phyloP scores from a whole-genome alignment of 2,329 filamentous ascomycete species.

The Colletotrichum lentis region DNA sequence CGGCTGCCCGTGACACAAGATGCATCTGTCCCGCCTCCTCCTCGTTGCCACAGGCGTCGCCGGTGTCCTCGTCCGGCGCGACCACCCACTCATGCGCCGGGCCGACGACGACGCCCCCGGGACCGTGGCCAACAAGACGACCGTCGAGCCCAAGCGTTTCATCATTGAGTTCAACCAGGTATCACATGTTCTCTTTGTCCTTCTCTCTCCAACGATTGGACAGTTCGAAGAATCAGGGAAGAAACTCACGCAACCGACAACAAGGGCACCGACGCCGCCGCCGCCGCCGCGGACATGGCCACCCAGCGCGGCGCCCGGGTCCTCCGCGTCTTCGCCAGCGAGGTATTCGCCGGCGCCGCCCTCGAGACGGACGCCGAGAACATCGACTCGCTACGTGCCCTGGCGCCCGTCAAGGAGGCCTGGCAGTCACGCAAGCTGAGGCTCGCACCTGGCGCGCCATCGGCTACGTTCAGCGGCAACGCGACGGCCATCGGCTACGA shows the following conservation, averaged over 20 bases:
- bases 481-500: slow-evolving; percentile 44
- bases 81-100: slow-evolving; percentile 19
- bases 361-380: slow-evolving; percentile 36
- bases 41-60: slow-evolving; percentile 18
- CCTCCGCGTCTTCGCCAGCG: slow-evolving; percentile 39
- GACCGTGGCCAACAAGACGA: slow-evolving; percentile 18
- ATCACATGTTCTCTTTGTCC: too few relatives aligned
- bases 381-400: slow-evolving; percentile 35
- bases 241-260: not conserved
- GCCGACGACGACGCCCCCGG: slow-evolving; percentile 28
- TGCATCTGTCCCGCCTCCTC: slow-evolving; percentile 17
- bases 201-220: too few relatives aligned
- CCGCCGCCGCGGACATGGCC: slow-evolving; percentile 12
- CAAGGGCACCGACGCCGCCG: slow-evolving; percentile 23
- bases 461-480: slow-evolving; percentile 19
- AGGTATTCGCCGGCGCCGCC: slow-evolving; percentile 44
- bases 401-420: slow-evolving; percentile 25
- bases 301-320: slow-evolving; percentile 25
- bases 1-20: not conserved
- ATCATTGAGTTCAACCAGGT: slow-evolving; percentile 33
- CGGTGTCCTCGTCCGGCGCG: slow-evolving; percentile 4
- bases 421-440: slow-evolving; percentile 32
- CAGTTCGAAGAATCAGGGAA: not conserved
- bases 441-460: slow-evolving; percentile 16
- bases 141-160: slow-evolving; percentile 31